These are phyloP conservation scores for Daldinia sp. DNA, from an alignment of 2,329 filamentous ascomycete genomes.

Conservation along the genomic window DNA sequence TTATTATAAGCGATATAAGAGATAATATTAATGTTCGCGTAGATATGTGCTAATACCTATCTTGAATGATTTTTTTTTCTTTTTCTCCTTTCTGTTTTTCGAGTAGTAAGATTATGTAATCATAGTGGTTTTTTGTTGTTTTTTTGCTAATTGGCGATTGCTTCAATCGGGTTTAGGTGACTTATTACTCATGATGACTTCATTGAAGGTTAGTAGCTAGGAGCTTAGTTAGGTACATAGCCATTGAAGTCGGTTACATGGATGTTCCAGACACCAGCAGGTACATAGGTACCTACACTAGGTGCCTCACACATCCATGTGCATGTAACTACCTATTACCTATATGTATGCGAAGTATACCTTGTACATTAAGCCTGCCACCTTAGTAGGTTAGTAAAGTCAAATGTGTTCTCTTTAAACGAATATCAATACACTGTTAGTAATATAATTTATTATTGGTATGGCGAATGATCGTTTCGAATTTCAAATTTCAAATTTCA, in stretches of 20 bases:
- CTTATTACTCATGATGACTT: slow-evolving; percentile 6
- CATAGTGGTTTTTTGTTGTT: no score
- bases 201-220: background rate
- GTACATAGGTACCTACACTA: background rate
- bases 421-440: background rate
- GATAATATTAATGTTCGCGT: background rate
- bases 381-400: no score
- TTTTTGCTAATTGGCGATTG: background rate
- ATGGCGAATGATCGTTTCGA: no score
- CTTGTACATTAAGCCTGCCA: no score
- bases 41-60: background rate
- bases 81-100: background rate
- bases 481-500: background rate
- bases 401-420: background rate
- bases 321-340: no score
- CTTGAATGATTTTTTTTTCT: background rate
- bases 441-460: background rate
- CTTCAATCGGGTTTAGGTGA: background rate
- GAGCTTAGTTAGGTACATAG: background rate
- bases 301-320: background rate
- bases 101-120: slow-evolving; percentile 4
- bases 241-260: no score
- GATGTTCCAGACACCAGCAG: no score
- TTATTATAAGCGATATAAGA: no score
- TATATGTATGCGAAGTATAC: no score